A percentile compares a stretch with the other conserved stretches of the same genome.
Conservation (phyloP, 495 filamentous ascomycete species). For the Aspergillus haitiensis region DNA sequence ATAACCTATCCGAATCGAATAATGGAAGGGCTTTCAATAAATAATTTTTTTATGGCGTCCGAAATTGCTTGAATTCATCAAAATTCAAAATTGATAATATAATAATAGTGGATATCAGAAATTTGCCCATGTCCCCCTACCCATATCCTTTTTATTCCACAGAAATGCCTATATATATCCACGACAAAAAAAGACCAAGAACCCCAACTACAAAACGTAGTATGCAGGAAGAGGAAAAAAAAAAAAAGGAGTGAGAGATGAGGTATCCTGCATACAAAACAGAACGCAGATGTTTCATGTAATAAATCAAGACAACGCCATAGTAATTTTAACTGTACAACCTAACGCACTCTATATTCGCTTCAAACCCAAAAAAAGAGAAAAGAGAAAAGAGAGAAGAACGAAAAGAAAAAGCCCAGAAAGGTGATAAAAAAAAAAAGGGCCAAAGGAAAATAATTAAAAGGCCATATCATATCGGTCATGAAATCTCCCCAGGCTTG, state of each 20-base stretch:
- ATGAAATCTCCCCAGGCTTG: slow-evolving; percentile 31
- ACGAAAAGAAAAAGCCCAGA: slow-evolving; percentile 5
- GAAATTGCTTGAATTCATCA: no score
- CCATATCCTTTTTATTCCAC: slow-evolving; percentile 1
- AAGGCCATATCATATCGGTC: slow-evolving; percentile 38
- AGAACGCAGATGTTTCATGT: slow-evolving; percentile 2
- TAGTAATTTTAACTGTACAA: slow-evolving; percentile 19
- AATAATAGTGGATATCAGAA: no score
- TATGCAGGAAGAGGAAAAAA: slow-evolving; percentile 21
- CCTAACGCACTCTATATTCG: slow-evolving; percentile 19
- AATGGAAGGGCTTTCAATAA: neutral
- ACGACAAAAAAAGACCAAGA: neutral
- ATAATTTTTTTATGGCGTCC: no score
- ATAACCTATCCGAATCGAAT: slow-evolving; percentile 2
- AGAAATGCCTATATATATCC: slow-evolving; percentile 8
- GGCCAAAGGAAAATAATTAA: slow-evolving; percentile 19
- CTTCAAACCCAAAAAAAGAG: slow-evolving; percentile 16
- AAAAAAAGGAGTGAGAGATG: slow-evolving; percentile 19
- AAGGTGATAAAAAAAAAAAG: neutral
- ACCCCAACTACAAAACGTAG: neutral
- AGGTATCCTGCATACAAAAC: slow-evolving; percentile 26
- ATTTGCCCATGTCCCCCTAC: no score
- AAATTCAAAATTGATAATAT: no score
- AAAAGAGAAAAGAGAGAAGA: neutral
- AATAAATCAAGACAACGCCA: slow-evolving; percentile 21